Evolutionary conservation across 768 basidiomycete species (phyloP).

Genomic region (Agrocybe pediades): DNA sequence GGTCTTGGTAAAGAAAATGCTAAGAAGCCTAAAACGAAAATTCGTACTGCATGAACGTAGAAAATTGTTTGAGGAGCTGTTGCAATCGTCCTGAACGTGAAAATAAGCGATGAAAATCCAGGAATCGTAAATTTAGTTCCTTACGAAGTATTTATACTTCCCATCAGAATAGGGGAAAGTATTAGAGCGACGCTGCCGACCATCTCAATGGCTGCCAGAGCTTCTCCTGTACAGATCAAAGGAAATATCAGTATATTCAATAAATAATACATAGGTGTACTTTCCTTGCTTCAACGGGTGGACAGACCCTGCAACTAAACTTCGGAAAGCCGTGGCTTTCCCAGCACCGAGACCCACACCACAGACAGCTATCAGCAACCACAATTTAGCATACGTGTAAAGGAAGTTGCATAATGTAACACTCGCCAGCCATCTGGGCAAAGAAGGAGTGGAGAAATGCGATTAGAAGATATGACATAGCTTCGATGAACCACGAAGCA

Average conservation of each 20-base stretch:
- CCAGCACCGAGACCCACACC: constrained; percentile 15
- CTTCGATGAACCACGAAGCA: constrained; percentile 10
- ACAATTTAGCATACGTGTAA: background rate
- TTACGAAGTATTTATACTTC: constrained; percentile 4
- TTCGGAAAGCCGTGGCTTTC: constrained; percentile 8
- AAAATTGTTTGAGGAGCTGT: constrained; percentile 5
- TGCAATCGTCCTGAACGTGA: constrained; percentile 6
- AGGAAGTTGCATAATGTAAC: background rate
- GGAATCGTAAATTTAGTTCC: background rate
- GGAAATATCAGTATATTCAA: background rate
- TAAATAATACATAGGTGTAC: background rate
- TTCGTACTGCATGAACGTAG: constrained; percentile 10
- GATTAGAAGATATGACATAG: constrained; percentile 5
- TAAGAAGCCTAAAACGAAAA: background rate
- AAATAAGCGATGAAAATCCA: background rate
- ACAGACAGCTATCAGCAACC: constrained; percentile 3
- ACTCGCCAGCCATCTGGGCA: constrained; percentile 8
- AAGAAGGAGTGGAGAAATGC: background rate
- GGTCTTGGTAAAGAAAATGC: too few relatives aligned
- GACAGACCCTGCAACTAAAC: constrained; percentile 13
- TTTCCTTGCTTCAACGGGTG: constrained; percentile 15
- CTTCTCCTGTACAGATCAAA: constrained; percentile 1
- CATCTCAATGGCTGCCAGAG: constrained; percentile 9
- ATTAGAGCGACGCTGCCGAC: constrained; percentile 5
- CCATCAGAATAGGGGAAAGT: constrained; percentile 12